phyloP scores from a whole-genome alignment of 805 yeast species.

The Kodamaea nitidulidarum region DNA sequence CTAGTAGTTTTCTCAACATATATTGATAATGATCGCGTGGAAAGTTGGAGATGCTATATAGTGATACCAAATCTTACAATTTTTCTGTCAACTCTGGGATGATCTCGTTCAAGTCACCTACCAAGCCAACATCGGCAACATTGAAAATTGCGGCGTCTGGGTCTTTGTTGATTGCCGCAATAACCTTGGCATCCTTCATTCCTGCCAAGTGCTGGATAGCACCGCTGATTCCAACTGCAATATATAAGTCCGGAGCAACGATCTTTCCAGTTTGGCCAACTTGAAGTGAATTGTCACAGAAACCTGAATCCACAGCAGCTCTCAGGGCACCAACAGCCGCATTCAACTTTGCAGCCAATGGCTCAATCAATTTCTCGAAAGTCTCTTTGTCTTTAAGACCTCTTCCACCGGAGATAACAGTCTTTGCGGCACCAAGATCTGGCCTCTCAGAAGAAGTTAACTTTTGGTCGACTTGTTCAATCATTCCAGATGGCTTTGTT shows the following conservation, averaged over 20 bases:
- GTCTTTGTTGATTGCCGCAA: slow-evolving; percentile 93
- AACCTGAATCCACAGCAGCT: slow-evolving; percentile 96
- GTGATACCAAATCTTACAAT: slow-evolving; percentile 38
- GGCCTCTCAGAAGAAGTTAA: slow-evolving; percentile 81
- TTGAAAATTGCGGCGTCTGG: slow-evolving; percentile 92
- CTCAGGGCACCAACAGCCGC: slow-evolving; percentile 98
- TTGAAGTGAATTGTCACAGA: slow-evolving; percentile 92
- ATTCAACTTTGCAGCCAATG: slow-evolving; percentile 75
- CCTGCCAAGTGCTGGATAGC: slow-evolving; percentile 99
- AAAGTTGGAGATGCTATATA: no score
- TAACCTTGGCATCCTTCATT: slow-evolving; percentile 91
- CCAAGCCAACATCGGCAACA: slow-evolving; percentile 83
- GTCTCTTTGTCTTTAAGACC: slow-evolving; percentile 88
- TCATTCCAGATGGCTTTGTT: slow-evolving; percentile 24
- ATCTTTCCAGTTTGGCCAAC: slow-evolving; percentile 98
- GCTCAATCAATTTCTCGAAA: slow-evolving; percentile 71
- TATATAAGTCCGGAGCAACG: slow-evolving; percentile 91
- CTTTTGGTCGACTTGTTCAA: slow-evolving; percentile 73
- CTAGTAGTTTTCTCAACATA: no score
- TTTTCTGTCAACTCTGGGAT: slow-evolving; percentile 89
- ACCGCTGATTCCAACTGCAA: slow-evolving; percentile 93
- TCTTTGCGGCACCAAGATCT: slow-evolving; percentile 78
- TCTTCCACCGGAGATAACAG: slow-evolving; percentile 89
- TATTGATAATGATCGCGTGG: no score
- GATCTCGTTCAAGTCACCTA: slow-evolving; percentile 80